Evolutionary conservation across 164 flowering plant genomes (phyloP).

Genomic region (Warburgia ugandensis): DNA sequence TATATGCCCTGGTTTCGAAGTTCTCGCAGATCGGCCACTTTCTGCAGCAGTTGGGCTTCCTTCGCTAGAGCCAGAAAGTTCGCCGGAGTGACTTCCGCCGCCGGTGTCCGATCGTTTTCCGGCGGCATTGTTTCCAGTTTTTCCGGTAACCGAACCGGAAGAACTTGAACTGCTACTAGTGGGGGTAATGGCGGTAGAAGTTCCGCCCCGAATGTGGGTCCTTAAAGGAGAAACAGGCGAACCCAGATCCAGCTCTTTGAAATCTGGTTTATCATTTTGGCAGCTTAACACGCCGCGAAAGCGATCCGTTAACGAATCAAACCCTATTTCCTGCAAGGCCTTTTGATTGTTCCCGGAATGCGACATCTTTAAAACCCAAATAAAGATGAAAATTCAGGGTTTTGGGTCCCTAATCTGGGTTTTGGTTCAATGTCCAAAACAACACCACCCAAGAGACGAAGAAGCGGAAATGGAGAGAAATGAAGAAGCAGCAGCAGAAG

Average conservation of each 20-base stretch:
- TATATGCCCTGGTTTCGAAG: conserved; percentile 34
- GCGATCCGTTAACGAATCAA: conserved; percentile 39
- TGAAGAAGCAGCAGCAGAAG: no score
- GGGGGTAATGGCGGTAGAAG: conserved; percentile 27
- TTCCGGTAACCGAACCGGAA: conserved; percentile 48
- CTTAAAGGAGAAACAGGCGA: conserved; percentile 81
- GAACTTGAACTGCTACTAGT: conserved; percentile 65
- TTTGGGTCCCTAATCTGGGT: no score
- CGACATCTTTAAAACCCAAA: no score
- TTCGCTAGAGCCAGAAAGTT: conserved; percentile 36
- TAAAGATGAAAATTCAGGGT: no score
- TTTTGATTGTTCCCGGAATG: conserved; percentile 12
- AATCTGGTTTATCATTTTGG: conserved; percentile 65
- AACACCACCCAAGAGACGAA: background rate
- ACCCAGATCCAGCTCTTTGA: conserved; percentile 70
- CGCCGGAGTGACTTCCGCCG: conserved; percentile 58
- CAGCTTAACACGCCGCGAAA: conserved; percentile 27
- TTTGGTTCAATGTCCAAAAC: no score
- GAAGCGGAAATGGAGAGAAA: background rate
- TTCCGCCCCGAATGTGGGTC: no score
- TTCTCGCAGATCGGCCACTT: conserved; percentile 12
- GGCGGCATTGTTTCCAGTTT: conserved; percentile 10
- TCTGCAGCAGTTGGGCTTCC: conserved; percentile 30
- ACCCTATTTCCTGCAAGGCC: conserved; percentile 21
- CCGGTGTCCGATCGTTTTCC: conserved; percentile 19